Base-by-base conservation (phyloP, 768 basidiomycete species). In the Kwoniella pini region DNA sequence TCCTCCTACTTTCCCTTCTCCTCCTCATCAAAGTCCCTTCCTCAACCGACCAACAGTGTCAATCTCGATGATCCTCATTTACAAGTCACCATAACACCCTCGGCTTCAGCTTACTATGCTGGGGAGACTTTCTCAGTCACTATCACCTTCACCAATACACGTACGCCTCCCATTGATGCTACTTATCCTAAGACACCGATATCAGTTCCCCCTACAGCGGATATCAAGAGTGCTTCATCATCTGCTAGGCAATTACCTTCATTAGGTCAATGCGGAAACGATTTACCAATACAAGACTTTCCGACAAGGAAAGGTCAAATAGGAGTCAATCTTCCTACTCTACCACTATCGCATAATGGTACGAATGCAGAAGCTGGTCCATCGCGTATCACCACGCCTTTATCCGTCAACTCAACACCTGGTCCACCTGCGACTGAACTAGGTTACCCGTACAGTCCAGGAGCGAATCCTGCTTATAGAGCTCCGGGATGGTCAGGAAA, bases 51-150 rank as follows among this genome's bases (percentile, higher is more conserved):
- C 19, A 28, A 57, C 13, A 40, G 38, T 5, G 54, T 51, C 19
- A 38, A 57, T 15, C 57, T 54, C 36, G 68, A 70, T 26, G 72
- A 74, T 33, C 67, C 73, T 13, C 71, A 72, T 51, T 57, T 81
- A n/a, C 64, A 71, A 57, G 63, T 81, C 21, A 77, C 75, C 6
- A 75, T 81, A 52, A 76, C 72, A 0, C 94, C 94, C 1, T 83
- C 88, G 0, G 88, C 92, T 63, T 88, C 90, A 0, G 90, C 91
- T 0, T 97, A 88, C 80, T 97, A 94, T 76, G 91, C 94, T 0
- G 94, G 94, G 57, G 94, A 97, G 78, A 81, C 84, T 0, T 91
- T 95, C 79, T 82, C 86, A 2, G 90, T 90, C 12, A 88, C 86
- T 3, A 86, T 97, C 66, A 88, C 89, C 0, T 91, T 96, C 78